Percentiles rank a stretch among this genome's conserved stretches.
Conservation (phyloP, 139 green algal species). For the Coelastrella sp. region DNA sequence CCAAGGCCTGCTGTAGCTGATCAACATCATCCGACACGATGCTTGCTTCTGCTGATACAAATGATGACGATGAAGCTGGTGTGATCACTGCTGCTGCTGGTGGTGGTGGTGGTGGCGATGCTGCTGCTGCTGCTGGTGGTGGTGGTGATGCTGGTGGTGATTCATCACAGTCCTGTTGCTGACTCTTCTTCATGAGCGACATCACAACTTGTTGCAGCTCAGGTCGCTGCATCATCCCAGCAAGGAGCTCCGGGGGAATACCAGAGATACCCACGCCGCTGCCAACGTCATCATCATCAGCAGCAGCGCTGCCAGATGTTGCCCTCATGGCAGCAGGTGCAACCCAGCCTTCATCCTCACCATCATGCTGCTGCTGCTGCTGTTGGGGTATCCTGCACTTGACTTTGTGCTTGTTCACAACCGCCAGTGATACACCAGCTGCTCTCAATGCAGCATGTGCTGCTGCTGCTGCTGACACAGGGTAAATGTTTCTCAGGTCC, state of each 20-base stretch:
- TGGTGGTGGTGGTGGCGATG: not conserved
- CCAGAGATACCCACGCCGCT: not conserved
- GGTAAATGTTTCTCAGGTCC: not conserved
- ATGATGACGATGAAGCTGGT: no score
- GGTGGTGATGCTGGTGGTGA: not conserved
- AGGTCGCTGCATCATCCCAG: not conserved
- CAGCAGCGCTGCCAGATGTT: no score
- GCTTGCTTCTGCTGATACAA: no score
- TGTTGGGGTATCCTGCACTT: not conserved
- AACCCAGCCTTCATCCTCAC: no score
- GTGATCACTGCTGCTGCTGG: not conserved
- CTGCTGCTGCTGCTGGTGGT: constrained; percentile 24
- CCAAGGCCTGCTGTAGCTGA: no score
- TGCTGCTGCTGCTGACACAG: not conserved
- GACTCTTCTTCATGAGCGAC: not conserved
- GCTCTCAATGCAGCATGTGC: not conserved
- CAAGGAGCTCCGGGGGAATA: not conserved
- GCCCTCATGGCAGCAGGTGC: not conserved
- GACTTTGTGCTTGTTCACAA: not conserved
- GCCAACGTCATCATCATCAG: no score
- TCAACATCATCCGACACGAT: no score
- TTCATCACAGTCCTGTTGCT: not conserved
- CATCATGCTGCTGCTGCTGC: not conserved
- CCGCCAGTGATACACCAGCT: not conserved
- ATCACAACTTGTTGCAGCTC: not conserved